Conservation (phyloP, 805 yeast species). For the Torulaspora franciscae region DNA sequence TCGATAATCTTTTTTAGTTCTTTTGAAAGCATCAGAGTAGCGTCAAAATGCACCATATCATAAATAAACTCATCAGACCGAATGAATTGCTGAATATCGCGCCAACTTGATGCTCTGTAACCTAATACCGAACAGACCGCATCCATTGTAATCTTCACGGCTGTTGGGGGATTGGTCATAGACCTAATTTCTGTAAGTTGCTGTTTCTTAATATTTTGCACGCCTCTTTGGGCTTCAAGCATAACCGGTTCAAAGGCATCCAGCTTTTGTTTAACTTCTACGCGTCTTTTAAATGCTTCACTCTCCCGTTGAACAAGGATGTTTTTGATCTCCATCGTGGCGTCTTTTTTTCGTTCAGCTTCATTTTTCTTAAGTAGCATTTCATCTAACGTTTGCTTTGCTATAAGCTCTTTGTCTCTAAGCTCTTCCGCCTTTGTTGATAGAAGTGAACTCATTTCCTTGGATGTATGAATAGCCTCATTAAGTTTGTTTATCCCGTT, state of each 20-base stretch:
- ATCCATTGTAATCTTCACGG: conserved; percentile 79
- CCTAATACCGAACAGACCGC: conserved; percentile 85
- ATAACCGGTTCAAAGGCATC: conserved; percentile 79
- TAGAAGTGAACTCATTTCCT: conserved; percentile 50
- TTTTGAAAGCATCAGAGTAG: conserved; percentile 50
- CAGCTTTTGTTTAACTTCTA: conserved; percentile 57
- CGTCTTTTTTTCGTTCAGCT: conserved; percentile 85
- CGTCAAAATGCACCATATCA: conserved; percentile 70
- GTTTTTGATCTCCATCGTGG: conserved; percentile 69
- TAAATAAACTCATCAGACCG: conserved; percentile 84
- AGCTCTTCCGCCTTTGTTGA: conserved; percentile 50
- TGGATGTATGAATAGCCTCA: conserved; percentile 73
- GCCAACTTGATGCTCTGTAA: conserved; percentile 61
- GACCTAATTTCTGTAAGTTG: conserved; percentile 86
- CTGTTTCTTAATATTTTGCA: conserved; percentile 86
- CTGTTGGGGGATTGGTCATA: conserved; percentile 85
- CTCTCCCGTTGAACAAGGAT: conserved; percentile 64
- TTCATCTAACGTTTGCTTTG: conserved; percentile 61
- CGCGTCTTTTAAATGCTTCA: conserved; percentile 51
- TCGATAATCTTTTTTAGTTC: conserved; percentile 56
- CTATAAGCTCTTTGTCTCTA: conserved; percentile 56
- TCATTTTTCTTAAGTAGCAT: conserved; percentile 86
- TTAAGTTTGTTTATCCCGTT: conserved; percentile 68
- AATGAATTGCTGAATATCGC: conserved; percentile 75
- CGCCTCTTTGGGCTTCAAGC: conserved; percentile 78